Base-by-base conservation (phyloP, 495 filamentous ascomycete species). In the Talaromyces nanjingensis region DNA sequence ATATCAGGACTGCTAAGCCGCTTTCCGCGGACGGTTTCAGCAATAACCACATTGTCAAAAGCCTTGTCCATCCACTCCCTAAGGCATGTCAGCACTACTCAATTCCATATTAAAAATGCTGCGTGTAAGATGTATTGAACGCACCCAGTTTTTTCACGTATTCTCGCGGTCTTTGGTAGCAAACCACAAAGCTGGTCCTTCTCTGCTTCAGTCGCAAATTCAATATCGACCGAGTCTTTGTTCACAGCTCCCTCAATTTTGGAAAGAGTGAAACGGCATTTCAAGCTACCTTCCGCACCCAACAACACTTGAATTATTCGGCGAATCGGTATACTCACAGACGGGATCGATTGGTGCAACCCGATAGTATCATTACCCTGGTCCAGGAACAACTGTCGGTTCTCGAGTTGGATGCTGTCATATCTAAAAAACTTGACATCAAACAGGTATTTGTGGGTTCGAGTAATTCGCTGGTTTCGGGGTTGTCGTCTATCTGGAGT, bases 11-110 rank as follows among this genome's bases (percentile, higher is more conserved):
- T 27, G 45, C 59, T 56, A 16, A 58, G 52, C 8, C 68, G 64
- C 12, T 65, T 72, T 9, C 52, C 12, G 31, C 33, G 62, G 11
- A 59, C 62, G 3, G 34, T 24, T 16, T 58, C 56, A 22, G 65
- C 58, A n/a, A 69, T 58, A 5, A 54, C 45, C 33, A 63, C 67
- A 12, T 57, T 71, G 33, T 64, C 61, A 58, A 83, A 81, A 11
- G 68, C 66, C 12, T 68, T 73, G 25, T 79, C 68, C 73, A 83
- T 73, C 63, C 66, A 70, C 16, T 71, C 65, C 18, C 77, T 81
- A 33, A 11, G 39, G 31, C 2, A 29, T 42, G 27, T 56, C 24
- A 56, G 27, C 4, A 22, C 27, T 56, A 5, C n/a, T 27, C 11
- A 25, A 27, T 14, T 9, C 6, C 24, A 27, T 27, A 18, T 2